Conservation (phyloP, 306 rosid species). For the Castanea mollissima region DNA sequence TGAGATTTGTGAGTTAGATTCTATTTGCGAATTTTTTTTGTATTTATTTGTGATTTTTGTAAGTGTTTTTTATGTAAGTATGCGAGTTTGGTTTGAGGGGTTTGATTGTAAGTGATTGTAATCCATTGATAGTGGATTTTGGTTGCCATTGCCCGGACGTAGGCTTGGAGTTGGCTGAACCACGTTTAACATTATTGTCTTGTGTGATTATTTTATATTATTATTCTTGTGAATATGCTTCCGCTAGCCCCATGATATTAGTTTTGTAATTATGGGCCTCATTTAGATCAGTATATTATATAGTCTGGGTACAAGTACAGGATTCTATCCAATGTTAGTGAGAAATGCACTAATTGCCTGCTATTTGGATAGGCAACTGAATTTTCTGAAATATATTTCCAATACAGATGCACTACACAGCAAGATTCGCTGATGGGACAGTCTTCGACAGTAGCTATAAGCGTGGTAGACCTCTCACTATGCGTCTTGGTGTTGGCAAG, state of each 20-base stretch:
- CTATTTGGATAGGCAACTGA: not conserved
- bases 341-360: not conserved
- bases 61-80: too few species aligned
- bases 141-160: too few species aligned
- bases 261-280: not conserved
- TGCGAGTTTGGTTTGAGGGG: too few species aligned
- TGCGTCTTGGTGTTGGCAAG: constrained; percentile 96
- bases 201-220: too few species aligned
- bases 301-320: not conserved
- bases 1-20: too few species aligned
- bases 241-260: not conserved
- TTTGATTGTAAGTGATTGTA: too few species aligned
- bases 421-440: constrained; percentile 78
- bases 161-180: too few species aligned
- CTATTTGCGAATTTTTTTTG: too few species aligned
- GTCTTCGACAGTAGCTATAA: constrained; percentile 93
- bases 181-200: too few species aligned
- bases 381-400: not conserved
- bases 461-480: constrained; percentile 86
- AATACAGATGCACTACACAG: constrained; percentile 80
- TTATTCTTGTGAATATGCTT: too few species aligned
- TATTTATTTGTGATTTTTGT: too few species aligned
- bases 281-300: not conserved
- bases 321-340: not conserved
- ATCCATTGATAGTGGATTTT: too few species aligned